These are phyloP conservation scores for Artemisia tridentata DNA, from an alignment of 129 eudicot genomes.

Conservation along the genomic window DNA sequence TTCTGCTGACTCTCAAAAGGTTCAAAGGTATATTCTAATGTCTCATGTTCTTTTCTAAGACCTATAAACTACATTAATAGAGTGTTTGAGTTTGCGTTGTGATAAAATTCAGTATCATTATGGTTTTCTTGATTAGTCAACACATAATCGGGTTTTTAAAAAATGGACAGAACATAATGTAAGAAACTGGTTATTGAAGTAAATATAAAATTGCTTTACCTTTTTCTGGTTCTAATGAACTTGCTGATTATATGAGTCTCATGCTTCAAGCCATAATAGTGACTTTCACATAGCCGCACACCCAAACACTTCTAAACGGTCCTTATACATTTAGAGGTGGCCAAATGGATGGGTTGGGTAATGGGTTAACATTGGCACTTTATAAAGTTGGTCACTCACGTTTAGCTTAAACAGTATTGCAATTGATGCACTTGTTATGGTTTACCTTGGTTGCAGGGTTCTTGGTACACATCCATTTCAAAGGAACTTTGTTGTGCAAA, in stretches of 20 bases:
- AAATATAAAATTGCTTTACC: not conserved
- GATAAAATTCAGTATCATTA: not conserved
- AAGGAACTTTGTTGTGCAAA: conserved; percentile 52
- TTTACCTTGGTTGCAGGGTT: conserved; percentile 50
- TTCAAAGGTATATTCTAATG: conserved; percentile 49
- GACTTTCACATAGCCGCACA: not conserved
- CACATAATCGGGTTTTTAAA: not conserved
- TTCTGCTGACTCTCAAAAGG: conserved; percentile 69
- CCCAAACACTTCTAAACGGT: not conserved
- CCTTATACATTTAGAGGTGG: not conserved
- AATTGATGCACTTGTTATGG: not conserved
- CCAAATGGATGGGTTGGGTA: too few species aligned
- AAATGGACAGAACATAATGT: not conserved
- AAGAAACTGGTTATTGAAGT: not conserved
- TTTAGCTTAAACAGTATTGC: not conserved
- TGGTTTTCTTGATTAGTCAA: not conserved
- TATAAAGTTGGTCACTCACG: too few species aligned
- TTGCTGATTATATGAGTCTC: not conserved
- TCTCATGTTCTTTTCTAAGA: not conserved
- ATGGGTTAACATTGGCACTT: too few species aligned
- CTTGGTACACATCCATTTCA: conserved; percentile 60
- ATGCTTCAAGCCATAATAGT: not conserved
- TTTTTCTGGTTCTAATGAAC: not conserved
- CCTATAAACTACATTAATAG: not conserved
- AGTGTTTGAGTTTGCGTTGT: not conserved